A percentile compares a stretch with the other conserved stretches of the same genome.
These are phyloP conservation scores for Rhododendron henanense DNA, from an alignment of 148 eudicot species.

Conservation along the genomic window DNA sequence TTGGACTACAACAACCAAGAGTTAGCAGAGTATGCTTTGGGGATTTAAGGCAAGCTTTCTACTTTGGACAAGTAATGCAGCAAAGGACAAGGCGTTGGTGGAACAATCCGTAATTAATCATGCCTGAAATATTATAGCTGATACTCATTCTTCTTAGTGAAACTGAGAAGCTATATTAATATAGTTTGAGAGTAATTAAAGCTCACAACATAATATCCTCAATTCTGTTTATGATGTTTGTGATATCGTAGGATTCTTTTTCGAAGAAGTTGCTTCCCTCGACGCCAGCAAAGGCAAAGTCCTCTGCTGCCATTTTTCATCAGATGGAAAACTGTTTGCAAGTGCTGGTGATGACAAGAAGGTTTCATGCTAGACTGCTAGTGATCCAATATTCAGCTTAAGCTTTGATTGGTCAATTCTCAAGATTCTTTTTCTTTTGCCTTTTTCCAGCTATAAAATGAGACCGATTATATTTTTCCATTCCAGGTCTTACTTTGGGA, in stretches of 20 bases:
- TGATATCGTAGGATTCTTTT: conserved; percentile 16
- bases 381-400: neutral
- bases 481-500: conserved; percentile 35
- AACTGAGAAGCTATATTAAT: neutral
- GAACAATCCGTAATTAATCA: neutral
- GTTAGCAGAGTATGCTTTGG: neutral
- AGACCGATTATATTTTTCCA: neutral
- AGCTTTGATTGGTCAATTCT: neutral
- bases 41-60: neutral
- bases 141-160: neutral
- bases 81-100: neutral
- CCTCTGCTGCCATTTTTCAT: conserved; percentile 45
- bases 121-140: neutral
- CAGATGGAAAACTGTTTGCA: conserved; percentile 43
- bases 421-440: neutral
- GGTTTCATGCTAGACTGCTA: conserved; percentile 35
- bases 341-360: conserved; percentile 51
- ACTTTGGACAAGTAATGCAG: neutral
- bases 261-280: conserved; percentile 15
- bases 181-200: neutral
- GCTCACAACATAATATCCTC: neutral
- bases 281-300: conserved; percentile 24
- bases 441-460: neutral
- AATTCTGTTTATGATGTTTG: neutral
- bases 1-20: neutral